These are phyloP conservation scores for Panicum virgatum DNA, from an alignment of 202 grass and related monocot species.

Conservation along the genomic window DNA sequence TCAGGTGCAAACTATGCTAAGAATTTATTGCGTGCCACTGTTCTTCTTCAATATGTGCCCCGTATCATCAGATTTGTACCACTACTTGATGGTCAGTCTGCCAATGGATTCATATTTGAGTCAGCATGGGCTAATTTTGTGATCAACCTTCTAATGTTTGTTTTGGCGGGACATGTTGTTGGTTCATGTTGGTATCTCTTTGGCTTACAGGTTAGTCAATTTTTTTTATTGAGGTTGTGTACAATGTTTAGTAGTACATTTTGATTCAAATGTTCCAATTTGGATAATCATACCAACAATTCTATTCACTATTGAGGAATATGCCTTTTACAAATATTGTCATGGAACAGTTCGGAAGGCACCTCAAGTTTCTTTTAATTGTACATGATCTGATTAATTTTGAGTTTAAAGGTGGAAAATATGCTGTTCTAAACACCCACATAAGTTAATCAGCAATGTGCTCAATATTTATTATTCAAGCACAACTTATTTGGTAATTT, in stretches of 20 bases:
- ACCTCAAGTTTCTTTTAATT: constrained; percentile 28
- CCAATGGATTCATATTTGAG: constrained; percentile 97
- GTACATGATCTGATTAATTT: constrained; percentile 6
- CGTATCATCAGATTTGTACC: constrained; percentile 94
- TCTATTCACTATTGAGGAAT: constrained; percentile 7
- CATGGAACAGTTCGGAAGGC: background rate
- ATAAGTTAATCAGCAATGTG: constrained; percentile 1
- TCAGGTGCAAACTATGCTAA: constrained; percentile 88
- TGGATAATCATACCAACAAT: background rate
- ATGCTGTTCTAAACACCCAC: background rate
- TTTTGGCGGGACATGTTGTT: constrained; percentile 87
- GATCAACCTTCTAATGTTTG: constrained; percentile 97
- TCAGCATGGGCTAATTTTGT: constrained; percentile 94
- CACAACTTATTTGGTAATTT: background rate
- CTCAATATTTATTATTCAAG: constrained; percentile 8
- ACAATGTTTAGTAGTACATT: background rate
- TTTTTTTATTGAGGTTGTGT: background rate
- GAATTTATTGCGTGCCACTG: constrained; percentile 81
- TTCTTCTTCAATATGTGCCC: constrained; percentile 95
- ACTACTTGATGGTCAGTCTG: constrained; percentile 80
- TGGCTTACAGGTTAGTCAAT: constrained; percentile 67
- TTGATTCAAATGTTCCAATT: background rate
- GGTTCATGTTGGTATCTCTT: constrained; percentile 99
- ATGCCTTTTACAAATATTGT: background rate
- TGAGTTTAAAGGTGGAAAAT: background rate